Evolutionary conservation across 345 rosid species (phyloP).

Genomic region (Heritiera littoralis): DNA sequence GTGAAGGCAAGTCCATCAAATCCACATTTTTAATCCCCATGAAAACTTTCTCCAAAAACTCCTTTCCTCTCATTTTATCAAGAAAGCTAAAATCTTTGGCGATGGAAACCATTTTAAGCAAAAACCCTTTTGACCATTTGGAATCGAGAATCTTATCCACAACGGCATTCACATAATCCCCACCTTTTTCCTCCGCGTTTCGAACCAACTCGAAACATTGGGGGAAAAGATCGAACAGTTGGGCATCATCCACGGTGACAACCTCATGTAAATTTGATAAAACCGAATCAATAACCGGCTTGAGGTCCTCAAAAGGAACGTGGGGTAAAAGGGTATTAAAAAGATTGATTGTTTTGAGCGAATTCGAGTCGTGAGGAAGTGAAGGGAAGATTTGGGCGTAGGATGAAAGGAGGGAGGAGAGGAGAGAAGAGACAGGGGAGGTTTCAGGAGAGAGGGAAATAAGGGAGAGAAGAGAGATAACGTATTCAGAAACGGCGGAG

Average conservation of each 20-base stretch:
- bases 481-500: slow-evolving; percentile 56
- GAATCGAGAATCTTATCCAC: slow-evolving; percentile 49
- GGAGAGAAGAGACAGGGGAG: slow-evolving; percentile 51
- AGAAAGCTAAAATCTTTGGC: slow-evolving; percentile 57
- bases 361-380: slow-evolving; percentile 62
- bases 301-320: slow-evolving; percentile 41
- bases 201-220: slow-evolving; percentile 49
- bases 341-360: slow-evolving; percentile 55
- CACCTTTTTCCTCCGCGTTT: slow-evolving; percentile 38
- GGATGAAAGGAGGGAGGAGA: slow-evolving; percentile 60
- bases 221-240: slow-evolving; percentile 73
- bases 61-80: slow-evolving; percentile 53
- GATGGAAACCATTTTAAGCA: slow-evolving; percentile 61
- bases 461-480: slow-evolving; percentile 58
- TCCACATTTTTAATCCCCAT: slow-evolving; percentile 55
- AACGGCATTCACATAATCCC: slow-evolving; percentile 40
- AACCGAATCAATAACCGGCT: slow-evolving; percentile 43
- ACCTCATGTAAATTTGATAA: slow-evolving; percentile 28
- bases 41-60: slow-evolving; percentile 69
- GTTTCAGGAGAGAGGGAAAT: slow-evolving; percentile 53
- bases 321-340: slow-evolving; percentile 48
- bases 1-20: slow-evolving; percentile 72
- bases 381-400: slow-evolving; percentile 54
- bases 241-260: slow-evolving; percentile 59
- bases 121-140: slow-evolving; percentile 61